Conservation (phyloP, 345 rosid species). For the Populus alba region DNA sequence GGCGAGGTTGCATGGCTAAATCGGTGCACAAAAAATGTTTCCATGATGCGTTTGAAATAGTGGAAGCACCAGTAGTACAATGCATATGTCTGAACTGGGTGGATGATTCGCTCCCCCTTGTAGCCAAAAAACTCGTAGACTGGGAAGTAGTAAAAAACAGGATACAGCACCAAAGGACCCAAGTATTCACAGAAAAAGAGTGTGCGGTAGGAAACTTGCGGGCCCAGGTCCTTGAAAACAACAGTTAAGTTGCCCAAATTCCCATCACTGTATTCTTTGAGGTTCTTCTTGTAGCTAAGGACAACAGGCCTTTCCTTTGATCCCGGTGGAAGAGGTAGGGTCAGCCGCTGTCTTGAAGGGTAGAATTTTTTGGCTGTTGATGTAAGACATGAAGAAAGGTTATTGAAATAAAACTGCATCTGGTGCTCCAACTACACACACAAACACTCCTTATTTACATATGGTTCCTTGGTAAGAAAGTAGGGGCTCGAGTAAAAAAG, state of each 20-base stretch:
- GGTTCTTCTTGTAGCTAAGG: constrained; percentile 66
- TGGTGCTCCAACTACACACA: background rate
- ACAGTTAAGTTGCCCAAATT: constrained; percentile 54
- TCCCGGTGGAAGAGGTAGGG: constrained; percentile 72
- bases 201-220: constrained; percentile 88
- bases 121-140: constrained; percentile 79
- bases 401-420: constrained; percentile 9
- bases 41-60: constrained; percentile 92
- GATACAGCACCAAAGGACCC: constrained; percentile 87
- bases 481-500: background rate
- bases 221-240: constrained; percentile 89
- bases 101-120: constrained; percentile 51
- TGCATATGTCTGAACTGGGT: constrained; percentile 91
- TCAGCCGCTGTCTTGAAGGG: constrained; percentile 95
- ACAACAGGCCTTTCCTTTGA: constrained; percentile 69
- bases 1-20: constrained; percentile 98
- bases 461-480: background rate
- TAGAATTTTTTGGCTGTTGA: constrained; percentile 78
- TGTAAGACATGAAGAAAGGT: constrained; percentile 14
- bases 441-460: background rate
- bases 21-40: constrained; percentile 85
- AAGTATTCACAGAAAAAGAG: constrained; percentile 96
- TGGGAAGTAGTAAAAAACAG: constrained; percentile 81
- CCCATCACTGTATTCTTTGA: constrained; percentile 68
- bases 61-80: constrained; percentile 94